Conservation (phyloP, 2,329 filamentous ascomycete genomes). For the Talaromyces marneffei region DNA sequence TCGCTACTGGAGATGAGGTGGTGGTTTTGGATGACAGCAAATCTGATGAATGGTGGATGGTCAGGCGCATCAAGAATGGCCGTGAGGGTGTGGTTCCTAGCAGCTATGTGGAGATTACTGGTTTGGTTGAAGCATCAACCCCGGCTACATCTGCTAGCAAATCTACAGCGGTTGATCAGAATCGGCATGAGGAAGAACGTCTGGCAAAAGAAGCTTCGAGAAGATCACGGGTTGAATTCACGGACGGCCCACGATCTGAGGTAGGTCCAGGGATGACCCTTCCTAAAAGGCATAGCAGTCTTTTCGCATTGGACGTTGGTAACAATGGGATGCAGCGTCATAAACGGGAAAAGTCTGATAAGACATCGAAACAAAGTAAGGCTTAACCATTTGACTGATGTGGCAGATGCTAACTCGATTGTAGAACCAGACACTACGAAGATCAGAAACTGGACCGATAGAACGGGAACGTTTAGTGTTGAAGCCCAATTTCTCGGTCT, state of each 20-base stretch:
- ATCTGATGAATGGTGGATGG: constrained; percentile 98
- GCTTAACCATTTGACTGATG: neutral
- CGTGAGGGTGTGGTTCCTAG: constrained; percentile 94
- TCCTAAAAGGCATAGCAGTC: constrained; percentile 73
- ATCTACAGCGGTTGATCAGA: constrained; percentile 67
- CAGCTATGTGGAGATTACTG: constrained; percentile 88
- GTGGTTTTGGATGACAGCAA: constrained; percentile 81
- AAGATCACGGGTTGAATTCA: constrained; percentile 51
- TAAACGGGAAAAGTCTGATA: constrained; percentile 61
- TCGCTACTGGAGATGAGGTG: constrained; percentile 84
- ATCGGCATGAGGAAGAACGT: constrained; percentile 71
- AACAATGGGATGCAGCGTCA: constrained; percentile 68
- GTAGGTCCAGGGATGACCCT: constrained; percentile 73
- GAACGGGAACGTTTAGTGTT: constrained; percentile 92
- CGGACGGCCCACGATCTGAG: constrained; percentile 54
- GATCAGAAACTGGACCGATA: constrained; percentile 88
- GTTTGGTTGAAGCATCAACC: constrained; percentile 45
- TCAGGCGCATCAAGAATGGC: constrained; percentile 80
- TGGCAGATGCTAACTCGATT: constrained; percentile 1
- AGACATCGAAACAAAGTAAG: constrained; percentile 66
- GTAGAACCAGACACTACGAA: constrained; percentile 76
- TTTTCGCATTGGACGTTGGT: constrained; percentile 61
- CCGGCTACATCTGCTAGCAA: constrained; percentile 53
- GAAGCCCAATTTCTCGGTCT: constrained; percentile 94
- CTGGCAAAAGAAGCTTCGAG: constrained; percentile 74